These are phyloP conservation scores for Globisporangium spiculum DNA, from an alignment of 352 stramenopile genomes.

Conservation along the genomic window DNA sequence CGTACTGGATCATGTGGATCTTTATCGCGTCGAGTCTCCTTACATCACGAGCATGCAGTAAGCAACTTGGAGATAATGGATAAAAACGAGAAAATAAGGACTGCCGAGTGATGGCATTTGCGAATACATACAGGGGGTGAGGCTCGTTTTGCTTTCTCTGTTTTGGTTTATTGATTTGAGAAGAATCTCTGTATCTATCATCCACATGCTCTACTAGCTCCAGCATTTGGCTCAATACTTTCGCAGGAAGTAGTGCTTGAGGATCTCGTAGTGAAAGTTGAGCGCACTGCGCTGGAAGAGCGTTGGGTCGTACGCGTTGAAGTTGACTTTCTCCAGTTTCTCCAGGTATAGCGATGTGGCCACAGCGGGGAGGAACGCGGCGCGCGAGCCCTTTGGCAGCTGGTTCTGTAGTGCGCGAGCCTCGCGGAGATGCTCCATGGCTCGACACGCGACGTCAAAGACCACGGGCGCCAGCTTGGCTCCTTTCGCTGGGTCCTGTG, in stretches of 20 bases:
- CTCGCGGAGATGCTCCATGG: slow-evolving; percentile 78
- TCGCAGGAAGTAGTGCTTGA: slow-evolving; percentile 80
- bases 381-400: slow-evolving; percentile 46
- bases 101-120: background rate
- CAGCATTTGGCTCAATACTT: slow-evolving; percentile 46
- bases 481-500: slow-evolving; percentile 56
- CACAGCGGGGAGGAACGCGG: slow-evolving; percentile 73
- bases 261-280: slow-evolving; percentile 59
- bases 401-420: slow-evolving; percentile 55
- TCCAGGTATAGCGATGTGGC: slow-evolving; percentile 59
- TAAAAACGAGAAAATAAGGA: slow-evolving; percentile 10
- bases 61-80: background rate
- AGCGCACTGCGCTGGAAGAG: slow-evolving; percentile 57
- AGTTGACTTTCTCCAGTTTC: slow-evolving; percentile 68
- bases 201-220: background rate
- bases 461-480: slow-evolving; percentile 77
- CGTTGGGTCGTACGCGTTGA: slow-evolving; percentile 69
- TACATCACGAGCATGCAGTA: background rate
- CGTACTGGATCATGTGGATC: background rate
- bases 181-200: background rate
- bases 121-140: slow-evolving; percentile 7
- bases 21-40: background rate
- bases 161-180: background rate
- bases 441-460: slow-evolving; percentile 85
- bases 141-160: background rate